phyloP scores from a whole-genome alignment of 1,284 basidiomycete species.

The Leccinum subrobustum region DNA sequence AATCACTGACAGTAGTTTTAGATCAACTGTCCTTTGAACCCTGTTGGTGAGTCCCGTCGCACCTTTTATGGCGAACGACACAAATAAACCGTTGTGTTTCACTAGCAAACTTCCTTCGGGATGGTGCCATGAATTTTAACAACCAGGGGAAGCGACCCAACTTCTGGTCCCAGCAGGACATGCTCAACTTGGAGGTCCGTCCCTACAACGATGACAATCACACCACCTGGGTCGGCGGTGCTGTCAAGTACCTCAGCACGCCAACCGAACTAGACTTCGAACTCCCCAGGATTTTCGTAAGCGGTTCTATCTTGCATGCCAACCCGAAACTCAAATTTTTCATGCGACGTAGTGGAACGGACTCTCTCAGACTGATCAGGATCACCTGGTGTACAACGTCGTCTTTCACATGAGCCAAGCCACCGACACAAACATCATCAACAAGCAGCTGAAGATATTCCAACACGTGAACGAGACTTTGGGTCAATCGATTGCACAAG shows the following conservation, averaged over 20 bases:
- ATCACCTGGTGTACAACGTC: constrained; percentile 18
- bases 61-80: background rate
- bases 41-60: constrained; percentile 15
- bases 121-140: constrained; percentile 21
- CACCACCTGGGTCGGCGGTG: constrained; percentile 26
- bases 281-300: constrained; percentile 24
- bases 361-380: constrained; percentile 19
- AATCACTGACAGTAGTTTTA: constrained; percentile 3
- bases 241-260: constrained; percentile 22
- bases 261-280: constrained; percentile 26
- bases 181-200: constrained; percentile 11
- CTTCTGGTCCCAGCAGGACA: constrained; percentile 25
- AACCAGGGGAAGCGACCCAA: constrained; percentile 25
- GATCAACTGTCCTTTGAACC: constrained; percentile 22
- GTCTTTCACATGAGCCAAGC: constrained; percentile 14
- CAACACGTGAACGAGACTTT: constrained; percentile 24
- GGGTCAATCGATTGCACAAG: constrained; percentile 21
- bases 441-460: constrained; percentile 22
- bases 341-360: constrained; percentile 17
- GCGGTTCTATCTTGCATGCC: background rate
- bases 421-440: constrained; percentile 10
- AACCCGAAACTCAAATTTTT: no score
- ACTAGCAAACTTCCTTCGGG: constrained; percentile 22
- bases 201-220: constrained; percentile 28
- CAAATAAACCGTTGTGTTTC: background rate